Conservation (phyloP, 495 filamentous ascomycete genomes). For the Gamarada debralockiae region DNA sequence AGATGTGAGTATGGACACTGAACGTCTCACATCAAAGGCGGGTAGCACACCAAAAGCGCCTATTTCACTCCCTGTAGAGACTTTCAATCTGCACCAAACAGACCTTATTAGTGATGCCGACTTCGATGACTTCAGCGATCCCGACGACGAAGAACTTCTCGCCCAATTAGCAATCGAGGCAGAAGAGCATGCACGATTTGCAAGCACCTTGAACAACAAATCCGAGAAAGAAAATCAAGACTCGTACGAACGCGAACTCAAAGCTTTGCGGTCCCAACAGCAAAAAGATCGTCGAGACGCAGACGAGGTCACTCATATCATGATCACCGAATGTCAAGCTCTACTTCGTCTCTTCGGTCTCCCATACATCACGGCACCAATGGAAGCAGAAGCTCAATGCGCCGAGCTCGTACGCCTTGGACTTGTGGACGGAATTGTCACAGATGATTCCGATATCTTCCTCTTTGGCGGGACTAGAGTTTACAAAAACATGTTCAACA, state of each 20-base stretch:
- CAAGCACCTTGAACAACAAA: constrained; percentile 75
- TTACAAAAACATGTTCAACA: constrained; percentile 99
- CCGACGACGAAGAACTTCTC: constrained; percentile 87
- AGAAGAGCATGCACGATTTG: constrained; percentile 90
- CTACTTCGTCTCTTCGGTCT: constrained; percentile 86
- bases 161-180: constrained; percentile 80
- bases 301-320: constrained; percentile 90
- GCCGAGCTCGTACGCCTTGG: constrained; percentile 82
- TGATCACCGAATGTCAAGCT: constrained; percentile 93
- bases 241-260: constrained; percentile 83
- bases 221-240: constrained; percentile 57
- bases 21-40: not conserved
- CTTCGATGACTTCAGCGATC: constrained; percentile 62
- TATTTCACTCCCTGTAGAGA: not conserved
- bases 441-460: constrained; percentile 95
- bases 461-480: constrained; percentile 93
- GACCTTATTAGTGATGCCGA: constrained; percentile 17
- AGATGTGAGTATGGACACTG: constrained; percentile 20
- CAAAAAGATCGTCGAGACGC: constrained; percentile 94
- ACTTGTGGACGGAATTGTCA: constrained; percentile 96
- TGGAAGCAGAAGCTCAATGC: constrained; percentile 99
- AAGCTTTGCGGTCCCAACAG: constrained; percentile 83
- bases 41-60: not conserved
- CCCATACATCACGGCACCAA: constrained; percentile 93
- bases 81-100: constrained; percentile 5